phyloP scores from a whole-genome alignment of 441 rosid genomes.

The Erodium moschatum region DNA sequence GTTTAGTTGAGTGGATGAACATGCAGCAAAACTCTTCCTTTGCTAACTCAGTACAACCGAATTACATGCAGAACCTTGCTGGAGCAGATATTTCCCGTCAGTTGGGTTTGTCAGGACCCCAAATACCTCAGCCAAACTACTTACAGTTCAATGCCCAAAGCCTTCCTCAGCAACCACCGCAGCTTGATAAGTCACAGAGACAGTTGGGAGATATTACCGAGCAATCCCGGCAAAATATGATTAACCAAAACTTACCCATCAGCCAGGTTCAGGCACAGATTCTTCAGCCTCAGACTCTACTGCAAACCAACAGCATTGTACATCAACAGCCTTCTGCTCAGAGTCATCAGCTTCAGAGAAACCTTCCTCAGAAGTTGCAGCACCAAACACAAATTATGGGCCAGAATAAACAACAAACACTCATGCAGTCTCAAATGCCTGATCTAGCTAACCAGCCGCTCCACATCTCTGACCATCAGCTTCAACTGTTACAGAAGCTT shows the following conservation, averaged over 20 bases:
- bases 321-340: conserved; percentile 35
- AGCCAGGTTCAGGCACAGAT: conserved; percentile 42
- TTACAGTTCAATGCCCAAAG: conserved; percentile 39
- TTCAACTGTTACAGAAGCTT: conserved; percentile 48
- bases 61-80: conserved; percentile 41
- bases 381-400: conserved; percentile 30
- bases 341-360: conserved; percentile 34
- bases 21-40: conserved; percentile 55
- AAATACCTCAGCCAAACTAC: conserved; percentile 38
- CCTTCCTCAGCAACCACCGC: conserved; percentile 46
- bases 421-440: conserved; percentile 33
- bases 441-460: conserved; percentile 39
- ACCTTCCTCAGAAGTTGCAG: conserved; percentile 43
- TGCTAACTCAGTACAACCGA: conserved; percentile 43
- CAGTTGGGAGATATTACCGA: conserved; percentile 36
- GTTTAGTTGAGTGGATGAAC: conserved; percentile 64
- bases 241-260: conserved; percentile 31
- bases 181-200: conserved; percentile 45
- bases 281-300: conserved; percentile 17
- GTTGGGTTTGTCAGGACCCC: conserved; percentile 31
- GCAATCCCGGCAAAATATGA: conserved; percentile 44
- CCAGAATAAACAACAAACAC: conserved; percentile 22
- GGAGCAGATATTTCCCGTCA: conserved; percentile 54
- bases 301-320: conserved; percentile 32
- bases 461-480: conserved; percentile 42